Base-by-base conservation (phyloP, 2,329 filamentous ascomycete genomes). In the Penicillium oxalicum region DNA sequence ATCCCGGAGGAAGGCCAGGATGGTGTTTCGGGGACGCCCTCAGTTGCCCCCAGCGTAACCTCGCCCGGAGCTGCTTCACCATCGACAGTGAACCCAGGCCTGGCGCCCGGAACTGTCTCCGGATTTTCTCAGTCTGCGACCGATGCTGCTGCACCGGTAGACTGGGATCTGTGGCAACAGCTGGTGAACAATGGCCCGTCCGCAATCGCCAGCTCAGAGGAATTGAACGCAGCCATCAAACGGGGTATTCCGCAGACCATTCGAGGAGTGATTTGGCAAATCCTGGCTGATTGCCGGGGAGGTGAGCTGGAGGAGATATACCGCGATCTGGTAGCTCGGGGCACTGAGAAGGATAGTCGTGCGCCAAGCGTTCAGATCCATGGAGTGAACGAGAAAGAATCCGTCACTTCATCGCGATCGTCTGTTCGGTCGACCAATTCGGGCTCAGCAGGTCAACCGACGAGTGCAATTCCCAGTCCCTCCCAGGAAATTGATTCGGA, bases 261-360 rank as follows among this genome's bases (percentile, higher is more conserved):
- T 53, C 84, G 93, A 50, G 94, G 93, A n/a, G 93, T 98, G 2
- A 91, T 98, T 44, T 98, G 93, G 93, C 93, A 98, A 70, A 91
- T 97, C 6, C 74, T 98, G 53, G 90, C 93, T 3, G 89, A 95
- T 64, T 96, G 91, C 72, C 95, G 95, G 70, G 95, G 89, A 59
- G 86, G 91, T 52, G 89, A 94, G 39, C 74, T 98, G 13, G 93
- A 98, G 69, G 72, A 77, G 12, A 80, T 90, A n/a, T 98, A 97
- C 71, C 81, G 79, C 55, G 90, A 94, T 51, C 77, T 98, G 8
- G 79, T 88, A 29, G 79, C 79, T 42, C 81, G 88, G 51, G 91
- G 91, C 25, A 91, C 88, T 2, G 87, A 91, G 51, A 82, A 80
- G 61, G 78, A 86, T 54, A 73, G 79, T 46, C 81, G 80, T 61